A percentile compares a stretch with the other conserved stretches of the same genome.
These are phyloP conservation scores for Barnettozyma salicaria DNA, from an alignment of 805 yeast species.

Conservation along the genomic window DNA sequence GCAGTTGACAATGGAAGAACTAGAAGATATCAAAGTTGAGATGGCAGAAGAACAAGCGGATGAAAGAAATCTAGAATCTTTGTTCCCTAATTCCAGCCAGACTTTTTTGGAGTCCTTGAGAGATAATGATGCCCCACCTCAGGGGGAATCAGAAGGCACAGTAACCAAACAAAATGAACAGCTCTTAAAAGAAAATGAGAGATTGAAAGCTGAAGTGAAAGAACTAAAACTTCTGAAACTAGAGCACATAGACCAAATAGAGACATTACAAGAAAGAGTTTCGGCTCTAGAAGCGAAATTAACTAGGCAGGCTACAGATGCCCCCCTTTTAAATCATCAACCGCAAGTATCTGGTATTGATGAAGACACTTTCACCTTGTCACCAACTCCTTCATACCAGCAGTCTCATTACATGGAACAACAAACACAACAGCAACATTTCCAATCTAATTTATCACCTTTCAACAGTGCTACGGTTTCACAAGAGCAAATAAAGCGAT, in stretches of 20 bases:
- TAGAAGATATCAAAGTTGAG: conserved; percentile 1
- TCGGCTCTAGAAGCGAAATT: conserved; percentile 23
- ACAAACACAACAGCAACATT: conserved; percentile 9
- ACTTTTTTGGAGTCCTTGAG: conserved; percentile 26
- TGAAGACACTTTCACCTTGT: conserved; percentile 18
- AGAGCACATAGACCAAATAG: conserved; percentile 31
- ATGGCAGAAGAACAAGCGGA: conserved; percentile 6
- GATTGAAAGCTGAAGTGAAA: conserved; percentile 35
- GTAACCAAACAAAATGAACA: conserved; percentile 6
- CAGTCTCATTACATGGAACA: conserved; percentile 6
- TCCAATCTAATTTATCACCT: conserved; percentile 13
- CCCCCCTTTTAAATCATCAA: conserved; percentile 14
- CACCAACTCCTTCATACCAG: conserved; percentile 22
- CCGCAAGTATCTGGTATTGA: conserved; percentile 19
- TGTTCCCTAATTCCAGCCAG: conserved; percentile 17
- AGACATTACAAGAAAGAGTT: conserved; percentile 26
- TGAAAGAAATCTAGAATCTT: conserved; percentile 9
- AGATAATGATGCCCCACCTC: conserved; percentile 12
- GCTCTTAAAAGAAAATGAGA: conserved; percentile 27
- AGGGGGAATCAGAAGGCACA: conserved; percentile 29
- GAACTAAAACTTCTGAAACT: conserved; percentile 31
- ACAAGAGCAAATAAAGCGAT: conserved; percentile 49
- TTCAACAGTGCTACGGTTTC: conserved; percentile 24
- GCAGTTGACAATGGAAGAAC: conserved; percentile 6
- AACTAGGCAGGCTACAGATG: conserved; percentile 21